A percentile compares a stretch with the other conserved stretches of the same genome.
Evolutionary conservation across 495 filamentous ascomycete genomes (phyloP).

Genomic region (Xylaria palmicola): DNA sequence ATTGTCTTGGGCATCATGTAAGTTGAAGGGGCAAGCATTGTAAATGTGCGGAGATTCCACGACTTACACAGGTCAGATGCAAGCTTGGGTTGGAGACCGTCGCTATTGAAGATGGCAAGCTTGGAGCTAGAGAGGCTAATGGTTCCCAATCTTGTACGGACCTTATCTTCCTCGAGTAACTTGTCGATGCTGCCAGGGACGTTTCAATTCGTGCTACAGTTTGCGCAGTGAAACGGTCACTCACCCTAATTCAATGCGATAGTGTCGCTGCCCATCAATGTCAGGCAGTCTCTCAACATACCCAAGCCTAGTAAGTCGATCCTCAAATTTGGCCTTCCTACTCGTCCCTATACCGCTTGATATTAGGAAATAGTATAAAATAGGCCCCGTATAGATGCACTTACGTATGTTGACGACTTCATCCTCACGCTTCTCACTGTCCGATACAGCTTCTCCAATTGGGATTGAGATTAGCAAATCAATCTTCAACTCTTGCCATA

Average conservation of each 20-base stretch:
- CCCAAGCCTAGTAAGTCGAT: neutral
- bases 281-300: slow-evolving; percentile 9
- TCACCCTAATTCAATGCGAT: slow-evolving; percentile 5
- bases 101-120: slow-evolving; percentile 1
- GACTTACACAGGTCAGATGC: slow-evolving; percentile 3
- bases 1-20: neutral
- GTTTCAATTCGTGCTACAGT: neutral
- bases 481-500: neutral
- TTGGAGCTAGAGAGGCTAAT: neutral
- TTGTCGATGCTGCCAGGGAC: slow-evolving; percentile 2
- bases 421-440: neutral
- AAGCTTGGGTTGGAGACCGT: slow-evolving; percentile 10
- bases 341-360: neutral
- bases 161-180: neutral
- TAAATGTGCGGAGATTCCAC: neutral
- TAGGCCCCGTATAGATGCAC: neutral
- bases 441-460: neutral
- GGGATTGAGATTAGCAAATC: neutral
- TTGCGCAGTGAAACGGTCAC: neutral
- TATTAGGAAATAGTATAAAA: neutral
- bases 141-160: neutral
- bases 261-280: slow-evolving; percentile 6
- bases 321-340: slow-evolving; percentile 1
- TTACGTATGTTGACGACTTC: neutral
- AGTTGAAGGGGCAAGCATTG: neutral